phyloP scores from a whole-genome alignment of 164 flowering plant genomes.

The Nymphaea colorata region DNA sequence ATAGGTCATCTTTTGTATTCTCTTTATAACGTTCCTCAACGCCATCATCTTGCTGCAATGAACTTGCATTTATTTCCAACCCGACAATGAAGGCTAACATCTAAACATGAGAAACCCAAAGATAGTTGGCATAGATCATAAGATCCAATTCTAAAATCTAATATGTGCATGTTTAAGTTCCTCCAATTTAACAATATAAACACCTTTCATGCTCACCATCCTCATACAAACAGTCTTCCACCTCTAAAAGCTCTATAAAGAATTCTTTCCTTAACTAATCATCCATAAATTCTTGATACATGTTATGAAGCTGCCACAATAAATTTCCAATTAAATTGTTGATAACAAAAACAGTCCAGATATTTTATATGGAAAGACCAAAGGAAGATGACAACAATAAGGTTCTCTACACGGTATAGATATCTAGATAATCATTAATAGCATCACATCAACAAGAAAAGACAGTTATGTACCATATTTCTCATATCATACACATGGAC shows the following conservation, averaged over 20 bases:
- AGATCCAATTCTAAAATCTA: not conserved
- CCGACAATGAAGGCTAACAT: not conserved
- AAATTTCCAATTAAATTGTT: no score
- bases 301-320: conserved; percentile 55
- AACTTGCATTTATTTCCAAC: not conserved
- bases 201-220: conserved; percentile 99
- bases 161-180: conserved; percentile 71
- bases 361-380: no score
- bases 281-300: conserved; percentile 66
- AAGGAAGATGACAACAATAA: no score
- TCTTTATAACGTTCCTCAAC: conserved; percentile 82
- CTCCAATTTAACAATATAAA: conserved; percentile 89
- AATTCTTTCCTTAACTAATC: conserved; percentile 51
- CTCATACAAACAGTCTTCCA: conserved; percentile 93
- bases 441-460: no score
- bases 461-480: no score
- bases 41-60: conserved; percentile 81
- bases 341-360: no score
- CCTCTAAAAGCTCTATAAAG: conserved; percentile 58
- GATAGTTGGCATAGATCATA: not conserved
- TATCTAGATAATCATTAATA: no score
- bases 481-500: no score
- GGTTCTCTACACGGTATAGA: not conserved
- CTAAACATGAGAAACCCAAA: not conserved
- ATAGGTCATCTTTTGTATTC: conserved; percentile 52